Conservation (phyloP, 2,329 filamentous ascomycete genomes). For the Cercospora sp. region DNA sequence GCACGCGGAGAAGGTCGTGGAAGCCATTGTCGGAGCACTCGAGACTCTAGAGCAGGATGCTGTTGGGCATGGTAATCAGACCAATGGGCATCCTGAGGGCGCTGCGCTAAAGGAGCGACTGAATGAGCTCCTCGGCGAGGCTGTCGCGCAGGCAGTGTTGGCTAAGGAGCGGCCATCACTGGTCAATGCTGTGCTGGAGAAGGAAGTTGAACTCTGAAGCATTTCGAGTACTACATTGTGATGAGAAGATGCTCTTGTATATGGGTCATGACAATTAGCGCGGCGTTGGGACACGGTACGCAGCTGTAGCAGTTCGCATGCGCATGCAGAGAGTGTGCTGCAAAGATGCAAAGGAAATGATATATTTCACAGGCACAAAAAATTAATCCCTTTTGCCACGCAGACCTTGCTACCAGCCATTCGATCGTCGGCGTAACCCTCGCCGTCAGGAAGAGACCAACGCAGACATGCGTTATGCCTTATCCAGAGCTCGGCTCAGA, state of each 20-base stretch:
- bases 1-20: conserved; percentile 62
- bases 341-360: not conserved
- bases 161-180: conserved; percentile 41
- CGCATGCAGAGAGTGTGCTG: not conserved
- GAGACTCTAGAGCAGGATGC: conserved; percentile 54
- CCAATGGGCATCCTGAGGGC: conserved; percentile 45
- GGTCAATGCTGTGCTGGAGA: conserved; percentile 43
- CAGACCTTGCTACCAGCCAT: not conserved
- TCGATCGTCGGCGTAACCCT: too few species aligned
- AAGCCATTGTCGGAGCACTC: conserved; percentile 58
- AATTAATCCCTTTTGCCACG: not conserved
- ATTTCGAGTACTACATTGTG: not conserved
- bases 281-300: conserved; percentile 10
- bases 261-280: conserved; percentile 8
- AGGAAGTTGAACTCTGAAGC: conserved; percentile 26
- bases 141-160: conserved; percentile 45
- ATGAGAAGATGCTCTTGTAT: not conserved
- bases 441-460: not conserved
- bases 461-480: not conserved
- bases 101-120: conserved; percentile 45
- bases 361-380: not conserved
- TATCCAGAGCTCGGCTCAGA: conserved; percentile 9
- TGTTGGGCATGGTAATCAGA: conserved; percentile 20
- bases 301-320: conserved; percentile 1
- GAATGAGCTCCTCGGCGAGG: conserved; percentile 47